A percentile compares a stretch with the other conserved stretches of the same genome.
phyloP scores from a whole-genome alignment of 768 basidiomycete genomes.

The Termitomyces sp. region DNA sequence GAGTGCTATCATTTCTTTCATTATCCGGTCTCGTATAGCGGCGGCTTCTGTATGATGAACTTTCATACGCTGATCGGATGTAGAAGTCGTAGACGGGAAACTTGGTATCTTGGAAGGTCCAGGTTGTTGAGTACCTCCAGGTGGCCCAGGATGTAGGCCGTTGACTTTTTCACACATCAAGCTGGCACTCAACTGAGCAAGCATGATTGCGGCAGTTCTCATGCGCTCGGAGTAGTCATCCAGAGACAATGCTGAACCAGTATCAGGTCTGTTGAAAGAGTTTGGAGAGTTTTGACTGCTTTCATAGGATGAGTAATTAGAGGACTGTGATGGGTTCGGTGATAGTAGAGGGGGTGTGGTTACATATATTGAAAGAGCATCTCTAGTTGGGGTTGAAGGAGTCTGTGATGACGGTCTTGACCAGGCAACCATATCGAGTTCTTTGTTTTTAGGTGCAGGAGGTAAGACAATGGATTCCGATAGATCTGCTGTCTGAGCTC shows the following conservation, averaged over 20 bases:
- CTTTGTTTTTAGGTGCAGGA: slow-evolving; percentile 79
- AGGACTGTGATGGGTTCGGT: slow-evolving; percentile 1
- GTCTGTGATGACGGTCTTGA: slow-evolving; percentile 50
- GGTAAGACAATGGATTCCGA: slow-evolving; percentile 83
- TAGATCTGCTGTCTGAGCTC: slow-evolving; percentile 66
- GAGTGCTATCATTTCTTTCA: slow-evolving; percentile 96
- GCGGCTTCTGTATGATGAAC: slow-evolving; percentile 80
- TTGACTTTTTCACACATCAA: slow-evolving; percentile 51
- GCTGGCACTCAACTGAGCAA: slow-evolving; percentile 89
- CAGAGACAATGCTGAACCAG: slow-evolving; percentile 52
- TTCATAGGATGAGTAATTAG: slow-evolving; percentile 1
- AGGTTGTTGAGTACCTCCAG: slow-evolving; percentile 4
- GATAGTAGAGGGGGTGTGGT: slow-evolving; percentile 9
- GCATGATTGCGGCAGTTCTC: slow-evolving; percentile 98
- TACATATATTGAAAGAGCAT: slow-evolving; percentile 13
- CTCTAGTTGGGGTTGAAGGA: slow-evolving; percentile 27
- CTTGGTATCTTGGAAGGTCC: slow-evolving; percentile 37
- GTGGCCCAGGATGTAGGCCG: slow-evolving; percentile 2
- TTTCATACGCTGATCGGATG: slow-evolving; percentile 49
- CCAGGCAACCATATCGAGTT: slow-evolving; percentile 84
- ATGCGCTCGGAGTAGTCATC: slow-evolving; percentile 99
- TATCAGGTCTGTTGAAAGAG: slow-evolving; percentile 11
- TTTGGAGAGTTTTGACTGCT: slow-evolving; percentile 10
- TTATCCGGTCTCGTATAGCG: slow-evolving; percentile 90
- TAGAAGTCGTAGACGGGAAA: slow-evolving; percentile 19